Conservation (phyloP, 805 yeast genomes). For the Pichia ethanolica region DNA sequence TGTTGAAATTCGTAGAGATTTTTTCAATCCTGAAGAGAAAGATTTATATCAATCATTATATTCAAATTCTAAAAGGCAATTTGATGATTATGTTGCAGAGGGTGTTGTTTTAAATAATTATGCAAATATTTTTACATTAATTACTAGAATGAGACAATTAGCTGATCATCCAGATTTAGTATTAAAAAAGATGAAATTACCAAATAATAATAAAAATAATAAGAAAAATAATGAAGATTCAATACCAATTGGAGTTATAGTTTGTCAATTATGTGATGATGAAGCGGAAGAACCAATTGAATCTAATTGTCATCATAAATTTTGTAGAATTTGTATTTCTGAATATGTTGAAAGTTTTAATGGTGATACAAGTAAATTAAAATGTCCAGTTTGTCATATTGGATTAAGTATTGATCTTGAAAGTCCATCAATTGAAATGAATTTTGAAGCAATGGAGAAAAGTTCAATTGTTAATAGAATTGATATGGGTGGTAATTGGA, state of each 20-base stretch:
- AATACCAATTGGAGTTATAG: constrained; percentile 41
- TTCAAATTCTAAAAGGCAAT: constrained; percentile 78
- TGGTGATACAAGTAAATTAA: constrained; percentile 50
- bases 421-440: constrained; percentile 77
- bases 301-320: constrained; percentile 87
- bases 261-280: constrained; percentile 93
- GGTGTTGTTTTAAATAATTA: constrained; percentile 96
- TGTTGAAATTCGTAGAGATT: constrained; percentile 80
- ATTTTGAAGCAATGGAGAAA: constrained; percentile 46
- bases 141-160: constrained; percentile 94
- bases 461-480: constrained; percentile 81
- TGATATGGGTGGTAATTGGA: constrained; percentile 83
- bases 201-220: constrained; percentile 28
- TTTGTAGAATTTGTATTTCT: constrained; percentile 85
- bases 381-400: constrained; percentile 96
- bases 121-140: constrained; percentile 92
- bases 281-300: constrained; percentile 97
- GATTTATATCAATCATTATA: constrained; percentile 85
- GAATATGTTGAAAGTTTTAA: constrained; percentile 82
- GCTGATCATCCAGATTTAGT: constrained; percentile 98
- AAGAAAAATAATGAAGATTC: not conserved
- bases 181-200: constrained; percentile 48
- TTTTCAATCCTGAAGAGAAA: constrained; percentile 89
- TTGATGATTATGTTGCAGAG: constrained; percentile 87
- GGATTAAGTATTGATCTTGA: constrained; percentile 84